Evolutionary conservation across 31 red algal genomes (phyloP).

Genomic region (Bonnemaisonia californica): DNA sequence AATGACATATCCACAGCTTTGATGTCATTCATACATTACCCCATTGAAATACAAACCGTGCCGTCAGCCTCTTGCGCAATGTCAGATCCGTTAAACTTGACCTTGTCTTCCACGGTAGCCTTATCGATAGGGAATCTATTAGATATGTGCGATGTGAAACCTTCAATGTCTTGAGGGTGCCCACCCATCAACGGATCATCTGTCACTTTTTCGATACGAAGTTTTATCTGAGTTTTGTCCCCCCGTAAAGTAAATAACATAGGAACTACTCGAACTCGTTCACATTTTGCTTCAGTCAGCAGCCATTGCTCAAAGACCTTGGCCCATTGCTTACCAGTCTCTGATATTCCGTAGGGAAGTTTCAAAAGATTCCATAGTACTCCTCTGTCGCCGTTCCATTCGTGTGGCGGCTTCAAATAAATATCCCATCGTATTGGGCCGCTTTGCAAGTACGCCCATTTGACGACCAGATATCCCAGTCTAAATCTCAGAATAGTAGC

Average conservation of each 20-base stretch:
- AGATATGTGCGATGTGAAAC: neutral
- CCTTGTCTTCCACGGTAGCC: neutral
- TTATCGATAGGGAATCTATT: neutral
- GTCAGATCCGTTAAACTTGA: conserved; percentile 8
- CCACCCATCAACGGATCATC: neutral
- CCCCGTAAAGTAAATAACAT: neutral
- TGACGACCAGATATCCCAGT: neutral
- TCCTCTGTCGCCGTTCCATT: neutral
- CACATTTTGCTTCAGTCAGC: neutral
- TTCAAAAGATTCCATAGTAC: neutral
- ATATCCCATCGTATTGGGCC: neutral
- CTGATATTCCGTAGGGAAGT: too few relatives aligned
- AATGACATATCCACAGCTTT: conserved; percentile 16
- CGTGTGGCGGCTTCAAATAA: neutral
- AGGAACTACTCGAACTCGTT: neutral
- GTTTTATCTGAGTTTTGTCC: neutral
- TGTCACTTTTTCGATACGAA: neutral
- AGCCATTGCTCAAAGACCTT: conserved; percentile 1
- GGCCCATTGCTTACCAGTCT: neutral
- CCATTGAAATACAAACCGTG: conserved; percentile 24
- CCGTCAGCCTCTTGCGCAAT: conserved; percentile 3
- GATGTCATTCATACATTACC: conserved; percentile 18
- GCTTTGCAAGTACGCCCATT: conserved; percentile 18
- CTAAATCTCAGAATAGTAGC: too few relatives aligned
- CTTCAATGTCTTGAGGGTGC: neutral